A percentile compares a stretch with the other conserved stretches of the same genome.
phyloP scores from a whole-genome alignment of 2,329 filamentous ascomycete species.

The Harringtonia aguacate region DNA sequence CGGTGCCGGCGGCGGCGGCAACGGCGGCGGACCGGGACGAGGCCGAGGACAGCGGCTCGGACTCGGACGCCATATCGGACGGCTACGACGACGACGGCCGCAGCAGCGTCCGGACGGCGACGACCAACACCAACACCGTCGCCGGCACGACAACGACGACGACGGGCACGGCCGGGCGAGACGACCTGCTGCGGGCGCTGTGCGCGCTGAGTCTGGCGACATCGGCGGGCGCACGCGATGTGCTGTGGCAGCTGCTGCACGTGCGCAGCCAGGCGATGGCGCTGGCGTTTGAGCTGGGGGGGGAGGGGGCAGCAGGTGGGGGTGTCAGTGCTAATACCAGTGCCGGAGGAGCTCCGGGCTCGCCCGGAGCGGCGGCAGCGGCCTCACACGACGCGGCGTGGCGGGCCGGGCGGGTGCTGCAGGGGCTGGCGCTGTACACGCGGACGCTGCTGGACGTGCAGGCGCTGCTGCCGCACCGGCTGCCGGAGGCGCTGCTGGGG shows the following conservation, averaged over 20 bases:
- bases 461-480: conserved; percentile 58
- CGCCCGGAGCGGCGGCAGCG: too few species aligned
- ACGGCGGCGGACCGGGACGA: background rate
- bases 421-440: conserved; percentile 62
- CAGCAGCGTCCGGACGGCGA: background rate
- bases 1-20: background rate
- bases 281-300: conserved; percentile 42
- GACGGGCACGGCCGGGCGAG: conserved; percentile 12
- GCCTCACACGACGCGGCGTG: background rate
- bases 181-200: conserved; percentile 59
- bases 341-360: too few species aligned
- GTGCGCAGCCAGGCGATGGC: conserved; percentile 61
- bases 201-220: conserved; percentile 75
- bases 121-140: too few species aligned
- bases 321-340: too few species aligned
- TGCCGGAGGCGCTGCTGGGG: conserved; percentile 57
- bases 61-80: background rate
- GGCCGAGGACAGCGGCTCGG: background rate
- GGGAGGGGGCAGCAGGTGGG: conserved; percentile 25
- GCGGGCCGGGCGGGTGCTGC: conserved; percentile 40
- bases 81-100: background rate
- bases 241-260: conserved; percentile 66
- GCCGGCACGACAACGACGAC: background rate
- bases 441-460: conserved; percentile 61
- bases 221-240: conserved; percentile 69